Percentiles rank a stretch among this genome's conserved stretches.
These are phyloP conservation scores for Metarhizium anisopliae DNA, from an alignment of 2,329 filamentous ascomycete species.

Conservation along the genomic window DNA sequence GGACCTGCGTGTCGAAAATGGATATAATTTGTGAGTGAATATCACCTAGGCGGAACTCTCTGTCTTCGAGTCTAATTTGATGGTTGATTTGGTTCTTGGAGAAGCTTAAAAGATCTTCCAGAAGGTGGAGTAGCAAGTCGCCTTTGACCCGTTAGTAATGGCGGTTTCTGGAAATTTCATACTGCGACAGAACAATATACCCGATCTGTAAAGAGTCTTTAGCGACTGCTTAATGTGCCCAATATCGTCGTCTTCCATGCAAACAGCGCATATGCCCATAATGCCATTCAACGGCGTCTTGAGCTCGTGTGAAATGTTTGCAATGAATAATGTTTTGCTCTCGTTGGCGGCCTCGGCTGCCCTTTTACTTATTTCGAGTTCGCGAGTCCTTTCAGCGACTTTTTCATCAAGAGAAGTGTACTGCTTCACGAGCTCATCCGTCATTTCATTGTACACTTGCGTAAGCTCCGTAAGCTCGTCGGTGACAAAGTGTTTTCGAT, in stretches of 20 bases:
- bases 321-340: constrained; percentile 95
- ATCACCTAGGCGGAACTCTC: constrained; percentile 77
- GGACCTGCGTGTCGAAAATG: constrained; percentile 85
- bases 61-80: constrained; percentile 71
- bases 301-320: constrained; percentile 80
- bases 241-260: constrained; percentile 83
- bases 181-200: constrained; percentile 5
- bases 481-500: constrained; percentile 64
- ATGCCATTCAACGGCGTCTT: constrained; percentile 96
- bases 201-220: constrained; percentile 67
- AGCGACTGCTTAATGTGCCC: constrained; percentile 71
- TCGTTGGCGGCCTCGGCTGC: constrained; percentile 92
- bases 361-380: constrained; percentile 83
- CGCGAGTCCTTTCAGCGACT: constrained; percentile 71
- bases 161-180: not conserved
- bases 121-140: constrained; percentile 73
- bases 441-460: constrained; percentile 86
- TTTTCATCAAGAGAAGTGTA: constrained; percentile 79
- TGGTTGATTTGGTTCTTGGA: constrained; percentile 93
- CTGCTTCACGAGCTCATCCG: constrained; percentile 78
- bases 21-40: constrained; percentile 73
- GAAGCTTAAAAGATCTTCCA: constrained; percentile 86
- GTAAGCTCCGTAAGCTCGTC: constrained; percentile 83
- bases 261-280: constrained; percentile 85
- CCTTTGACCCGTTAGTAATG: constrained; percentile 15